Evolutionary conservation across 371 early-diverging fungal genomes (phyloP).

Genomic region (Apophysomyces trapeziformis): DNA sequence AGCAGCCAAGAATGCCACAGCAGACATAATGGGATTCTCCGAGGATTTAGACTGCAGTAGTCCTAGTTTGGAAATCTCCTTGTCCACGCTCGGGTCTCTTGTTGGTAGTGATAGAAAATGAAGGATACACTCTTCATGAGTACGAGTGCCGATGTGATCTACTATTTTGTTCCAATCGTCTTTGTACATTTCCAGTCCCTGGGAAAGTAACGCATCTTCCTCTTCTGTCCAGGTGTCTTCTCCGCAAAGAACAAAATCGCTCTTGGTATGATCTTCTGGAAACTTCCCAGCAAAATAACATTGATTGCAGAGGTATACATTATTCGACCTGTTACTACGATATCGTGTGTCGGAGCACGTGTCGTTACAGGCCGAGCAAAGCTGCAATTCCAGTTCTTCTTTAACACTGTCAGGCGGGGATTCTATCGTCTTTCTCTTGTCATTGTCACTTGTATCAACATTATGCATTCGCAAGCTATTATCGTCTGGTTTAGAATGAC

Average conservation of each 20-base stretch:
- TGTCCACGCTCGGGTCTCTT: slow-evolving; percentile 73
- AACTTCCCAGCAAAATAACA: slow-evolving; percentile 91
- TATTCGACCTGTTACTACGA: slow-evolving; percentile 68
- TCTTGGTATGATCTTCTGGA: slow-evolving; percentile 72
- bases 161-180: slow-evolving; percentile 50
- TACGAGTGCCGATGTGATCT: slow-evolving; percentile 44
- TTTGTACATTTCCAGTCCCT: slow-evolving; percentile 36
- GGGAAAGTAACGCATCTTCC: slow-evolving; percentile 34
- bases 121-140: slow-evolving; percentile 51
- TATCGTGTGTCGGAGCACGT: slow-evolving; percentile 74
- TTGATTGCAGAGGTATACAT: slow-evolving; percentile 68
- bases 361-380: slow-evolving; percentile 83
- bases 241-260: slow-evolving; percentile 71
- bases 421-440: not conserved
- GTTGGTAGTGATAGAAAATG: slow-evolving; percentile 44
- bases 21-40: slow-evolving; percentile 95
- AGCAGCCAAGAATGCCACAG: slow-evolving; percentile 95
- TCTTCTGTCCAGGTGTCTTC: slow-evolving; percentile 44
- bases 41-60: slow-evolving; percentile 62
- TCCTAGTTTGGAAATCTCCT: slow-evolving; percentile 44
- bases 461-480: not conserved
- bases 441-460: not conserved
- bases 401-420: not conserved
- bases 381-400: slow-evolving; percentile 14
- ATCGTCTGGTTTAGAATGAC: slow-evolving; percentile 4